Base-by-base conservation (phyloP, 2,329 filamentous ascomycete genomes). In the Achaetomium macrosporum region DNA sequence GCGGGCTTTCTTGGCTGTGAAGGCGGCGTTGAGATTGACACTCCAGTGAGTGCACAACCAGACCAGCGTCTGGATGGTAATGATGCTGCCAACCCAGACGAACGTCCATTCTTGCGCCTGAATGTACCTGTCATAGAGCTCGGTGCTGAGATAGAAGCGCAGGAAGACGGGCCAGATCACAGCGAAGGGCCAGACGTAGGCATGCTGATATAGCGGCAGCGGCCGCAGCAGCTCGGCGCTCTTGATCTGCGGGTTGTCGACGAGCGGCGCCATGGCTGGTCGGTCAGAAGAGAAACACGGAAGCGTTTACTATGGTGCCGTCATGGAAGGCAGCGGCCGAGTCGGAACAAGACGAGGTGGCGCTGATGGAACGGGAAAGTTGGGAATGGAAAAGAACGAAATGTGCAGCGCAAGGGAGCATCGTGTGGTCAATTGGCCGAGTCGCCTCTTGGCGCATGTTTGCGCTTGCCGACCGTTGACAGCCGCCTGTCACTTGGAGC, bases 11-110 rank as follows among this genome's bases (percentile, higher is more conserved):
- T 78, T 85, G 1, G 91, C 83, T 12, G 88, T 97, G 70, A 97
- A 96, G 56, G 84, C 72, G 19, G 86, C 87, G 65, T 84, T 82
- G 58, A 97, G 75, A 66, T 91, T 85, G 68, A 99, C 90, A 66
- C 89, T 97, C 93, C 93, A 99, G 74, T 97, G 90, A 43, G 93
- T 99, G 74, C 88, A 92, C 57, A 99, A 79, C 92, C 93, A 99
- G 62, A 90, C 74, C 59, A 99, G 79, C 59, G 88, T 84, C 75
- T 99, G 95, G 52, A 87, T 66, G 11, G 91, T 96, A 68, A 95
- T 78, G 67, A 99, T 96, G 61, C 83, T 79, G 64, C 88, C 92
- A 60, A 87, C 82, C 84, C 89, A 99, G 58, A 99, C 89, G 68
- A 96, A 95, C 1, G 95, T 97, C 92, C 93, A 99, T 77, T 99